Conservation (phyloP, 108 stramenopile species). For the Phaeodactylum tricornutum region DNA sequence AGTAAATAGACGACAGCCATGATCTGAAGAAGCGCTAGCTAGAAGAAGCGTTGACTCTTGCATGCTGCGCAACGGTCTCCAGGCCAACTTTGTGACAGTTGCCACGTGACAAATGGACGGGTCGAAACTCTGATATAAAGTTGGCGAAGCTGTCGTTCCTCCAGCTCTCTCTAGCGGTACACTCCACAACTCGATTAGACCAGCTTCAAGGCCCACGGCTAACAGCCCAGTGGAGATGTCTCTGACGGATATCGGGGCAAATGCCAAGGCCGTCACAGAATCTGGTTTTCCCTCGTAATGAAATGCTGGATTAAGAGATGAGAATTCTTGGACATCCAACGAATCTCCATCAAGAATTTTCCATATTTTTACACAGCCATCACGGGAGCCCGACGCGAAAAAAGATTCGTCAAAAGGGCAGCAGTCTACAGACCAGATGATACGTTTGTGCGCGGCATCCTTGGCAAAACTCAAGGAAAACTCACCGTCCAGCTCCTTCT, state of each 20-base stretch:
- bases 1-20: constrained; percentile 40
- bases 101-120: constrained; percentile 30
- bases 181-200: constrained; percentile 63
- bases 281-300: constrained; percentile 30
- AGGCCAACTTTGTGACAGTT: constrained; percentile 47
- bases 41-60: constrained; percentile 9
- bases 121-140: constrained; percentile 8
- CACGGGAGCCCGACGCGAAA: constrained; percentile 72
- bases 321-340: constrained; percentile 20
- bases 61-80: constrained; percentile 19
- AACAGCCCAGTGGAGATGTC: constrained; percentile 21
- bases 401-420: constrained; percentile 51
- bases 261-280: constrained; percentile 70
- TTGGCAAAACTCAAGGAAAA: constrained; percentile 47
- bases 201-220: constrained; percentile 68
- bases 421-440: constrained; percentile 76
- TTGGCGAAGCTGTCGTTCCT: too few relatives aligned
- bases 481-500: constrained; percentile 8
- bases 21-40: constrained; percentile 38
- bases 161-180: constrained; percentile 28
- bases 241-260: constrained; percentile 35
- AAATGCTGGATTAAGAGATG: too few relatives aligned
- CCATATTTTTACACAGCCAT: constrained; percentile 78
- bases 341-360: constrained; percentile 24
- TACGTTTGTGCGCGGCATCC: constrained; percentile 80